Conservation (phyloP, 371 early-diverging fungal species). For the Saksenaea oblongispora region DNA sequence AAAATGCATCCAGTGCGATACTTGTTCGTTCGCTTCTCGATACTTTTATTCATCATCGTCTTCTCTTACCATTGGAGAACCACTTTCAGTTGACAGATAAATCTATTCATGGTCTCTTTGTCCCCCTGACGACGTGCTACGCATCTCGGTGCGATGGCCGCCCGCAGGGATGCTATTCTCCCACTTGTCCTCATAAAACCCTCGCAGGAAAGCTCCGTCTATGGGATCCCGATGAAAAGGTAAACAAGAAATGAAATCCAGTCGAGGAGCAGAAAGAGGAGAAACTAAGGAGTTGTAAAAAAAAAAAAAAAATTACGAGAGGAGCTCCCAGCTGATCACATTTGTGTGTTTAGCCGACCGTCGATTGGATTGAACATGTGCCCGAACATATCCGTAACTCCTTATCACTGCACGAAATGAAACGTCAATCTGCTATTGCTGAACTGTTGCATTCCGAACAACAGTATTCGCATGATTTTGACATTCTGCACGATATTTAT, state of each 20-base stretch:
- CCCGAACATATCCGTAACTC: constrained; percentile 18
- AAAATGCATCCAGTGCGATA: constrained; percentile 9
- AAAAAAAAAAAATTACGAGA: background rate
- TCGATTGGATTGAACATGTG: constrained; percentile 25
- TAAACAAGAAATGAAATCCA: background rate
- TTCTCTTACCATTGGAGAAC: background rate
- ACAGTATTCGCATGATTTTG: constrained; percentile 30
- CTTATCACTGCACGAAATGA: constrained; percentile 23
- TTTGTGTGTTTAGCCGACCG: background rate
- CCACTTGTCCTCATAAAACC: constrained; percentile 33
- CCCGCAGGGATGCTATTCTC: constrained; percentile 29
- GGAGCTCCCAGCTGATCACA: constrained; percentile 2
- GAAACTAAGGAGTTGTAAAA: background rate
- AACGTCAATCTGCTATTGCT: constrained; percentile 39
- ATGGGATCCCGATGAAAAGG: background rate
- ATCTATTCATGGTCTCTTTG: constrained; percentile 25
- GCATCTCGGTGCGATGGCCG: constrained; percentile 25
- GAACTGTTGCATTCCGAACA: constrained; percentile 35
- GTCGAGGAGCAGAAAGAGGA: background rate
- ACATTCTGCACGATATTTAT: constrained; percentile 28
- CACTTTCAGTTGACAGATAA: constrained; percentile 5
- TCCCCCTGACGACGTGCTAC: constrained; percentile 33
- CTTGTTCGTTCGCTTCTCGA: constrained; percentile 19
- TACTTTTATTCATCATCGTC: constrained; percentile 16
- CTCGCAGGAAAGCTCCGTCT: background rate